These are phyloP conservation scores for Inosperma sp. DNA, from an alignment of 768 basidiomycete genomes.

Conservation along the genomic window DNA sequence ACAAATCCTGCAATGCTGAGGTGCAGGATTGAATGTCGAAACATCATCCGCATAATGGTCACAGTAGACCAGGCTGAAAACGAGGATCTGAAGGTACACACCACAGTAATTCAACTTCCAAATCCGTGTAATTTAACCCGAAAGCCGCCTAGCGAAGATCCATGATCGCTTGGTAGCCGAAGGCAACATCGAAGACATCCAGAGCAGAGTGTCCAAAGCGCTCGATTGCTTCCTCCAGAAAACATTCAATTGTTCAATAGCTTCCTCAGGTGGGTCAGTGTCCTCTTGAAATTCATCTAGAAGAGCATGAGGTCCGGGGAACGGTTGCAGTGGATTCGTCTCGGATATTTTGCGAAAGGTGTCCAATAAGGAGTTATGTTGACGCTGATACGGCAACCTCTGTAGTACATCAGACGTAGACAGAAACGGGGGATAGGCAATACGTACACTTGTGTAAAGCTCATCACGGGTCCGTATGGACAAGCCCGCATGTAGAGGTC, in stretches of 20 bases:
- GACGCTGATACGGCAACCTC: slow-evolving; percentile 2
- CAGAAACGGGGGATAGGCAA: neutral
- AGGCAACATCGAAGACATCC: too few relatives aligned
- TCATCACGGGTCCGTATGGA: slow-evolving; percentile 7
- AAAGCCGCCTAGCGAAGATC: too few relatives aligned
- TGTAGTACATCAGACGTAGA: neutral
- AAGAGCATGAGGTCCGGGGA: slow-evolving; percentile 6
- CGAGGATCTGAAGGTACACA: slow-evolving; percentile 1
- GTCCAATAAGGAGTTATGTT: neutral
- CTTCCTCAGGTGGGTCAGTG: neutral
- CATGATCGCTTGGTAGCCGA: too few relatives aligned
- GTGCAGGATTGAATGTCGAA: neutral
- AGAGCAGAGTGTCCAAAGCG: too few relatives aligned
- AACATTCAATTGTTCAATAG: slow-evolving; percentile 1
- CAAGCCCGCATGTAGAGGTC: slow-evolving; percentile 1
- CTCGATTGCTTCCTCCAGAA: too few relatives aligned
- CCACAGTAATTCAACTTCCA: neutral
- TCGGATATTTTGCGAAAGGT: neutral
- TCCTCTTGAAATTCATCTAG: slow-evolving; percentile 7
- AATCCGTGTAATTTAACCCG: neutral
- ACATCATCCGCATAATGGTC: neutral
- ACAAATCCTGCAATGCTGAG: neutral
- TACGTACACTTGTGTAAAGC: slow-evolving; percentile 6
- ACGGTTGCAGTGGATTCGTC: neutral
- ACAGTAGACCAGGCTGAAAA: neutral